Percentiles rank a stretch among this genome's conserved stretches.
These are phyloP conservation scores for Malus orientalis DNA, from an alignment of 306 rosid species.

Conservation along the genomic window DNA sequence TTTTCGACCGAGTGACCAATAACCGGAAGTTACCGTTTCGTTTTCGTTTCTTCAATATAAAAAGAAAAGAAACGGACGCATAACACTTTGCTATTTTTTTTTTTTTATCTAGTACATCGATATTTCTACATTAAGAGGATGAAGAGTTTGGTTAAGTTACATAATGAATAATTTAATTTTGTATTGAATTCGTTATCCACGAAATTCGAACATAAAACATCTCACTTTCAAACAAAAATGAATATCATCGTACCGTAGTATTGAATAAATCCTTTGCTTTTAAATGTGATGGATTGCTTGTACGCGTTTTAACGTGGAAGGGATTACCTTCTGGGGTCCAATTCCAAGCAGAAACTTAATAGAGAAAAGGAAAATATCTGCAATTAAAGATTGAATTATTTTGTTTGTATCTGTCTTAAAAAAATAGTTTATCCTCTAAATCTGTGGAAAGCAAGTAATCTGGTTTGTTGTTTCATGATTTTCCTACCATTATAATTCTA, in stretches of 20 bases:
- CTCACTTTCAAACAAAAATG: too few species aligned
- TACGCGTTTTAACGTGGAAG: background rate
- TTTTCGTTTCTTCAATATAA: background rate
- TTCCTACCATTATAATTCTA: background rate
- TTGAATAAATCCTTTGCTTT: background rate
- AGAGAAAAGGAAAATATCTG: background rate
- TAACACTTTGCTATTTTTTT: background rate
- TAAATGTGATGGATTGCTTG: background rate
- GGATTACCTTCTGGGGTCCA: background rate
- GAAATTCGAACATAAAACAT: too few species aligned
- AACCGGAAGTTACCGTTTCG: conserved; percentile 7
- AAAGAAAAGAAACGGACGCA: background rate
- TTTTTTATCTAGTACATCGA: too few species aligned
- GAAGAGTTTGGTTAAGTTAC: too few species aligned
- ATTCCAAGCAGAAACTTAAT: background rate
- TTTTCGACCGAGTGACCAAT: background rate
- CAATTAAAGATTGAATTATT: background rate
- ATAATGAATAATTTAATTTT: too few species aligned
- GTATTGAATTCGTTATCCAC: too few species aligned
- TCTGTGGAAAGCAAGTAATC: background rate
- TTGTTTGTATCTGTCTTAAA: background rate
- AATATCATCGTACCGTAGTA: too few species aligned
- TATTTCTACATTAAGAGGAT: too few species aligned
- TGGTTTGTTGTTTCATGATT: background rate
- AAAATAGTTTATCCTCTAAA: background rate